Conservation (phyloP, 148 eudicot species). For the Vaccinium corymbosum region DNA sequence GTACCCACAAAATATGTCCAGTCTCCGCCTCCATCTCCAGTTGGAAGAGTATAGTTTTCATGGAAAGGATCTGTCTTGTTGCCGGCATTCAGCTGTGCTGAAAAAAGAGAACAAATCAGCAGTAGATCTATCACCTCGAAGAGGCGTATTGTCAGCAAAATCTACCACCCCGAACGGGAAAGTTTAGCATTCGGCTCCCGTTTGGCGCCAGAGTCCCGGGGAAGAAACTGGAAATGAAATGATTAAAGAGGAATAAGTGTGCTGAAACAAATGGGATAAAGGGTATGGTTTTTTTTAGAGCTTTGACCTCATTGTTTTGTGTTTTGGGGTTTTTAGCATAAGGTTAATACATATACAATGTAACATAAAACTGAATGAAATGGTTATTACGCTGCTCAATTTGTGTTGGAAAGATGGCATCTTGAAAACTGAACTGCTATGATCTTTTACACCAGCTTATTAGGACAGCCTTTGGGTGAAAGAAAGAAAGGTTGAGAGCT, state of each 20-base stretch:
- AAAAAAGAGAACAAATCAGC: not conserved
- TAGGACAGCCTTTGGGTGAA: too few relatives aligned
- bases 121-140: not conserved
- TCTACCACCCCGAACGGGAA: not conserved
- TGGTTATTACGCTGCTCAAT: too few relatives aligned
- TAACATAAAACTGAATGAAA: too few relatives aligned
- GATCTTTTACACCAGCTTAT: too few relatives aligned
- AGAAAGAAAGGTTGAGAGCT: too few relatives aligned
- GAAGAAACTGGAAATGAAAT: not conserved
- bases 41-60: slow-evolving; percentile 54
- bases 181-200: not conserved
- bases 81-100: not conserved
- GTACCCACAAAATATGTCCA: slow-evolving; percentile 33
- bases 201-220: not conserved
- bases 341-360: too few relatives aligned
- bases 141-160: not conserved
- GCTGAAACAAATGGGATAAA: too few relatives aligned
- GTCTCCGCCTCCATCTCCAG: slow-evolving; percentile 71
- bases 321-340: too few relatives aligned
- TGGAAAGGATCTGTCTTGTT: slow-evolving; percentile 17
- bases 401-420: not conserved
- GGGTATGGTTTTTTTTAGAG: too few relatives aligned
- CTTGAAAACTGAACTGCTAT: too few relatives aligned
- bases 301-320: too few relatives aligned
- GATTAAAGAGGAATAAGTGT: too few relatives aligned